Evolutionary conservation across 2,329 filamentous ascomycete species (phyloP).

Genomic region (Shiraia bambusicola): DNA sequence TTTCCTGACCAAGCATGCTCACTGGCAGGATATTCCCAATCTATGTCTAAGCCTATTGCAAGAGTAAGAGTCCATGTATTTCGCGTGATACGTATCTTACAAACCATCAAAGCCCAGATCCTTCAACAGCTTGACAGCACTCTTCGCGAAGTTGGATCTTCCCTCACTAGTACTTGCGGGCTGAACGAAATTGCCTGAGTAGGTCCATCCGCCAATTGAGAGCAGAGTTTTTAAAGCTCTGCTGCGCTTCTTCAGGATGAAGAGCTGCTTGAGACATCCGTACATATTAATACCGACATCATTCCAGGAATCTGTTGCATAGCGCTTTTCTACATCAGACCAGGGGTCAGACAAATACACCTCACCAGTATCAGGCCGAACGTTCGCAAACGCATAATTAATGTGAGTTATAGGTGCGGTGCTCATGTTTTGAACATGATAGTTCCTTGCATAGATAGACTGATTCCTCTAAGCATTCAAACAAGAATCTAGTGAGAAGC

Average conservation of each 20-base stretch:
- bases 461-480: too few relatives aligned
- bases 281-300: conserved; percentile 70
- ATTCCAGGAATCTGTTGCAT: conserved; percentile 61
- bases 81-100: too few relatives aligned
- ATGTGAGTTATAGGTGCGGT: too few relatives aligned
- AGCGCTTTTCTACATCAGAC: conserved; percentile 58
- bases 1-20: too few relatives aligned
- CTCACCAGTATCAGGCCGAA: conserved; percentile 77
- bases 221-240: conserved; percentile 77
- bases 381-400: conserved; percentile 88
- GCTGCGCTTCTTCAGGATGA: conserved; percentile 72
- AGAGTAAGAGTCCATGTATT: too few relatives aligned
- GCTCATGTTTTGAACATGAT: too few relatives aligned
- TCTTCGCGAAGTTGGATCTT: conserved; percentile 66
- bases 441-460: too few relatives aligned
- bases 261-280: conserved; percentile 76
- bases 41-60: too few relatives aligned
- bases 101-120: conserved; percentile 70
- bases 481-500: too few relatives aligned
- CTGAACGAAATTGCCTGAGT: conserved; percentile 62
- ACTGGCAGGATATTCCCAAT: conserved; percentile 55
- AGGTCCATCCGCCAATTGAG: conserved; percentile 81
- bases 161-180: conserved; percentile 62
- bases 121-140: conserved; percentile 73
- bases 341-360: conserved; percentile 45